A percentile compares a stretch with the other conserved stretches of the same genome.
phyloP scores from a whole-genome alignment of 202 grass and related monocot species.

The Setaria italica region DNA sequence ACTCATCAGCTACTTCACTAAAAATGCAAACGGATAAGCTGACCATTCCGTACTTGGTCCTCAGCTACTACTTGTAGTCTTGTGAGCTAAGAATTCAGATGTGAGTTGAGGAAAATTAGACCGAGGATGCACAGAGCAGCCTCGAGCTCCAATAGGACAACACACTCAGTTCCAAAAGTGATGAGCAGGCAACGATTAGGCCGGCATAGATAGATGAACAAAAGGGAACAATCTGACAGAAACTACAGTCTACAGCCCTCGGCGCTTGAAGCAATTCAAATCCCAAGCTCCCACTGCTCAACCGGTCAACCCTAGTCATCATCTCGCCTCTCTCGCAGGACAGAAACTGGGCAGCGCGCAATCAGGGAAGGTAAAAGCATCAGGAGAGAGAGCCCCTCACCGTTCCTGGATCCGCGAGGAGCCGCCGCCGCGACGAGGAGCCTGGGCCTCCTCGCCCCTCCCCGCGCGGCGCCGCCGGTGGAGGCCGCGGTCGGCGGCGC shows the following conservation, averaged over 20 bases:
- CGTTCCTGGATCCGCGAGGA: conserved; percentile 50
- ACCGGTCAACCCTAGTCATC: conserved; percentile 29
- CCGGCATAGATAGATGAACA: neutral
- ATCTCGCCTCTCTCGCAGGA: neutral
- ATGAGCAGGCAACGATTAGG: conserved; percentile 4
- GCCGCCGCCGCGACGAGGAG: conserved; percentile 42
- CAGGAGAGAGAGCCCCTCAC: conserved; percentile 35
- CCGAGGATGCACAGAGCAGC: neutral
- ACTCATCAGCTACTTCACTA: neutral
- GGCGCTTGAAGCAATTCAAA: neutral
- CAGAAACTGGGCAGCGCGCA: neutral
- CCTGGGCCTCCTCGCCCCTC: conserved; percentile 33
- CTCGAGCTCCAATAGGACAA: neutral
- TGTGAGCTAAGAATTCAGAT: neutral
- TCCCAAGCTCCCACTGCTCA: neutral
- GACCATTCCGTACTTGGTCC: neutral
- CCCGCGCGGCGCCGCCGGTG: conserved; percentile 8
- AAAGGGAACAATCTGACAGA: conserved; percentile 1
- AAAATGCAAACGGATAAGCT: conserved; percentile 22
- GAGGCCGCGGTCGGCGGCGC: neutral
- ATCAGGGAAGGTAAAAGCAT: neutral
- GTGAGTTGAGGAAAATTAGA: neutral
- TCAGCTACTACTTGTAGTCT: neutral
- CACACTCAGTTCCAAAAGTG: neutral
- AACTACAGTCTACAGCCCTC: neutral